Evolutionary conservation across 805 yeast genomes (phyloP), one percentile per base, ranked within the genome.

Genomic region (Candida lessepsii): DNA sequence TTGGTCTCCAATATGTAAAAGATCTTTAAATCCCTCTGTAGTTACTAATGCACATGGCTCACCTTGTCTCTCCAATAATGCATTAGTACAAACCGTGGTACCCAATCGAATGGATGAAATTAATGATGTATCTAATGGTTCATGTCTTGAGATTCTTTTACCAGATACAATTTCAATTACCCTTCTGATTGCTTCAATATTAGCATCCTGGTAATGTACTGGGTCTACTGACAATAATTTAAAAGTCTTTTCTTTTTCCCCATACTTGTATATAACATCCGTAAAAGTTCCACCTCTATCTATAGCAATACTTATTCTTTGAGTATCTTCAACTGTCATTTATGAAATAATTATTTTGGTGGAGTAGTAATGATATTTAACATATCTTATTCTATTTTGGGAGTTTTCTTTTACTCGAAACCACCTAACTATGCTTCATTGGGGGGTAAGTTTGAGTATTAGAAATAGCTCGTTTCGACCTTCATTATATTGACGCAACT

Each of bases 161-260:
- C 76, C 74, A 1, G 79, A 73, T 45, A 76, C 75, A 11, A 63
- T 60, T 55, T 85, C 95, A 41, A 89, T 58, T 0, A 86, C 73
- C 29, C 95, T 66, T 47, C 96, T 72, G 29, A 89, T 85, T 3
- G 95, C 96, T 62, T 88, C 96, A 13, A 88, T 68, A 11, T 95
- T 93, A 1, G 96, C 95, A 68, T 89, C 96, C 1, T 72, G 66
- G 56, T 88, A 88, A 61, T 89, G 88, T 20, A 73, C 69, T 0
- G 96, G 96, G 51, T 88, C 96, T 3, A 85, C 96, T 0, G 95
- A 86, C n/a, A 89, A 67, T 14, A 88, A 65, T 58, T 88, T 89
- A 17, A 56, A 50, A 2, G 85, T 78, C 15, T 75, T 70, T 54
- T 83, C 89, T 63, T 39, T 65, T 62, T 18, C 71, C 54, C 46